Percentiles rank a stretch among this genome's conserved stretches.
phyloP scores from a whole-genome alignment of 352 stramenopile genomes.

The Globisporangium takayamanum region DNA sequence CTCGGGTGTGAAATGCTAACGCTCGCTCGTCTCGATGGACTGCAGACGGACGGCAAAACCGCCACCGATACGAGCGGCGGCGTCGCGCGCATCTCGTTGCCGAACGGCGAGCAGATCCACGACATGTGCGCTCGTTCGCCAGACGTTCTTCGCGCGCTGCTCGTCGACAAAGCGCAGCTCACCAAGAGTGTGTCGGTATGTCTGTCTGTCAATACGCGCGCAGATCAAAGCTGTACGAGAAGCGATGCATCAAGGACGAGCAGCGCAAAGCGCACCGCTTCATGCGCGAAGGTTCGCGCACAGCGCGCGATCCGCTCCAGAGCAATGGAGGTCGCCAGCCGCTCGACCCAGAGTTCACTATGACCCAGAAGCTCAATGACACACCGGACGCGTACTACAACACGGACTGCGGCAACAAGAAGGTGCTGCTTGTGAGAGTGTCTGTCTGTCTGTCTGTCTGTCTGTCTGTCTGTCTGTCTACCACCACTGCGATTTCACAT shows the following conservation, averaged over 20 bases:
- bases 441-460: not conserved
- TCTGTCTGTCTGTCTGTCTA: too few relatives aligned
- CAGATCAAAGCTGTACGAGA: slow-evolving; percentile 66
- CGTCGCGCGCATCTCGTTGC: slow-evolving; percentile 40
- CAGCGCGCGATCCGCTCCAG: slow-evolving; percentile 20
- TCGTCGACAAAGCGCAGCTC: not conserved
- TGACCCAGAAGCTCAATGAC: slow-evolving; percentile 36
- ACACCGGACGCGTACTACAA: slow-evolving; percentile 55
- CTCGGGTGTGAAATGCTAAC: not conserved
- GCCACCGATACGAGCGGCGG: slow-evolving; percentile 6
- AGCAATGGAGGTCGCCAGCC: slow-evolving; percentile 21
- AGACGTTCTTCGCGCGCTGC: not conserved
- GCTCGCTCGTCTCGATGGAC: not conserved
- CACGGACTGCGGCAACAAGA: slow-evolving; percentile 57
- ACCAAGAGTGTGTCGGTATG: not conserved
- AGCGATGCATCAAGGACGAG: slow-evolving; percentile 57
- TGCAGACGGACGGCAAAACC: slow-evolving; percentile 7
- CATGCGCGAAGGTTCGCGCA: slow-evolving; percentile 32
- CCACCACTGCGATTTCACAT: too few relatives aligned
- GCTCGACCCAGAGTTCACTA: slow-evolving; percentile 36
- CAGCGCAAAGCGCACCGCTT: slow-evolving; percentile 51
- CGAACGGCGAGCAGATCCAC: slow-evolving; percentile 65
- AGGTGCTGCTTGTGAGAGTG: slow-evolving; percentile 15
- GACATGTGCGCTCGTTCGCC: slow-evolving; percentile 36
- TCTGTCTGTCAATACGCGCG: not conserved